Base-by-base conservation (phyloP, 2,329 filamentous ascomycete genomes). In the Beauveria sp. region DNA sequence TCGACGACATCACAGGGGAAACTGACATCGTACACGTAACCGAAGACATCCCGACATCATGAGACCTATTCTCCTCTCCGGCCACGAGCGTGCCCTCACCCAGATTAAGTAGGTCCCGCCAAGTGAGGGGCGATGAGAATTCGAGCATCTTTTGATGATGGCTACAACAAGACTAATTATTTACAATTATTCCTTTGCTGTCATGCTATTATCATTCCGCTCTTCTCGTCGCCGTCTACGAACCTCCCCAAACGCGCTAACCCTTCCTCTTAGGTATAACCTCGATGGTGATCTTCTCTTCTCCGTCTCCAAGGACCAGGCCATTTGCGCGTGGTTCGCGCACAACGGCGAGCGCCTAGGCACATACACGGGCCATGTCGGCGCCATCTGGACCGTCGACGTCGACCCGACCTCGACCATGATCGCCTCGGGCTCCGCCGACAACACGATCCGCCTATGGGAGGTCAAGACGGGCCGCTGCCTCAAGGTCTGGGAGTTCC, bases 361-460 rank as follows among this genome's bases (percentile, higher is more conserved):
- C 72, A 95, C 93, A 70, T 99, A 98, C 81, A 88, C 91, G 74
- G 95, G 95, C 76, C 95, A 99, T 80, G 89, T 96, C 77, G 95
- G 95, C 79, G 93, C 95, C 71, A 90, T 99, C 81, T 99, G 95
- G 95, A 97, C 95, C 65, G 90, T 99, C 77, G 95, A 99, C 74
- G 89, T 96, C 73, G 91, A 96, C 80, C 93, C 93, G 67, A 92
- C 92, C 71, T 90, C 89, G 66, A 91, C 90, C 71, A 86, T 99
- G 73, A 88, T 98, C 73, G 95, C 93, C 73, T 96, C 91, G 65
- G 95, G 95, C 71, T 95, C 93, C 70, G 95, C 95, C 77, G 95
- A 99, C 81, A 98, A 98, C 83, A 97, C 93, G 50, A 93, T 99
- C 78, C 88, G 93, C 72, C 84, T 99, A 71, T 99, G 95, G 95